Conservation (phyloP, 2,329 filamentous ascomycete genomes). For the Pseudonectria foliicola region DNA sequence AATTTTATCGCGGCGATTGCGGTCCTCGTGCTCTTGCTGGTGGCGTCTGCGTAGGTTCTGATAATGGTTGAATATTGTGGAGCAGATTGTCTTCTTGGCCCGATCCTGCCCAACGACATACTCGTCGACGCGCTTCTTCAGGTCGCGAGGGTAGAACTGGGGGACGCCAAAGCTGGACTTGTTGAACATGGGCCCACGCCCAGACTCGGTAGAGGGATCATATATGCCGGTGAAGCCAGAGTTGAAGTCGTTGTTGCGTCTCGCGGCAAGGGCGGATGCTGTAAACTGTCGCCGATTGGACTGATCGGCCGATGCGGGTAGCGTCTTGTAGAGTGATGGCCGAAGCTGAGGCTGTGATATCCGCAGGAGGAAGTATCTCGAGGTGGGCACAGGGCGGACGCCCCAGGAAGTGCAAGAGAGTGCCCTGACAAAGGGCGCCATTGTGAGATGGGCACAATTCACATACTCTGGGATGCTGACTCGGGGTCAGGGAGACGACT, state of each 20-base stretch:
- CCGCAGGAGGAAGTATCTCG: constrained; percentile 4
- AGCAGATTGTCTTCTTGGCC: constrained; percentile 87
- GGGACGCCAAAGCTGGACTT: constrained; percentile 53
- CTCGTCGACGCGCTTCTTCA: constrained; percentile 89
- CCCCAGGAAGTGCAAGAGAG: constrained; percentile 11
- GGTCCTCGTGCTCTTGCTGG: constrained; percentile 65
- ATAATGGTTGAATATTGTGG: constrained; percentile 95
- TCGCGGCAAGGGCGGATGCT: constrained; percentile 19
- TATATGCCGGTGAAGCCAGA: constrained; percentile 54
- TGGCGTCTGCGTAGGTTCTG: constrained; percentile 74
- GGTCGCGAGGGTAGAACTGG: constrained; percentile 56
- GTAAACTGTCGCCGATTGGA: constrained; percentile 18
- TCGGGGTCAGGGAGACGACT: constrained; percentile 8
- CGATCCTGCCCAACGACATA: constrained; percentile 95
- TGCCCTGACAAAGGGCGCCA: constrained; percentile 20
- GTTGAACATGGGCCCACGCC: constrained; percentile 53
- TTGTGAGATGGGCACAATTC: constrained; percentile 12
- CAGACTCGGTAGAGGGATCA: constrained; percentile 46
- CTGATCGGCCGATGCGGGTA: background rate
- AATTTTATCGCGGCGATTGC: constrained; percentile 52
- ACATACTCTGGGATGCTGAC: constrained; percentile 16
- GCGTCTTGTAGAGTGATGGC: too few species aligned
- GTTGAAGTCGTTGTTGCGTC: constrained; percentile 44
- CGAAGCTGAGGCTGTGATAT: background rate
- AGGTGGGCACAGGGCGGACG: constrained; percentile 5